Conservation (phyloP, 495 filamentous ascomycete genomes). For the Amniculicola lignicola region DNA sequence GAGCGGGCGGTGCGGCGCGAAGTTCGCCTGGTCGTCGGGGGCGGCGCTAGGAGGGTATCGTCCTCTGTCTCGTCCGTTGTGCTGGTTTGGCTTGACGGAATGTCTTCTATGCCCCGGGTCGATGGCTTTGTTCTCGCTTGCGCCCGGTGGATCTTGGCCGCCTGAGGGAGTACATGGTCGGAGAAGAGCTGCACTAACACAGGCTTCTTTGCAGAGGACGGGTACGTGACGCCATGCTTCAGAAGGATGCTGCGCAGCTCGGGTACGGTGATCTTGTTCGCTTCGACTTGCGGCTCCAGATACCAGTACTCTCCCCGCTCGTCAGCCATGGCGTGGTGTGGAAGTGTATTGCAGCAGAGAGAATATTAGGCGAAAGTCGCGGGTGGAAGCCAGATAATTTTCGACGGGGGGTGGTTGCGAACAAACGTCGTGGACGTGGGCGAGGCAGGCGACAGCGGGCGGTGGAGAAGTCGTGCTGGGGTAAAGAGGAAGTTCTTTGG, state of each 20-base stretch:
- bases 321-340: constrained; percentile 20
- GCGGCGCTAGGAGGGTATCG: constrained; percentile 47
- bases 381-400: background rate
- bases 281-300: constrained; percentile 79
- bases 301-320: constrained; percentile 52
- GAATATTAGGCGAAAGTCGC: background rate
- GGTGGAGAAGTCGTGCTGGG: background rate
- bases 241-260: constrained; percentile 85
- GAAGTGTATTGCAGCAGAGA: background rate
- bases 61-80: constrained; percentile 46
- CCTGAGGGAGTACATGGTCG: constrained; percentile 71
- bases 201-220: constrained; percentile 80
- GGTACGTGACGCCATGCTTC: constrained; percentile 77
- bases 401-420: background rate
- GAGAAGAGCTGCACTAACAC: constrained; percentile 83
- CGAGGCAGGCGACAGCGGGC: background rate
- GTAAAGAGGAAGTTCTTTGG: background rate
- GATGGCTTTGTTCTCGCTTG: constrained; percentile 73
- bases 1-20: constrained; percentile 29
- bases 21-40: constrained; percentile 29
- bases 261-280: constrained; percentile 75
- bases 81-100: constrained; percentile 56
- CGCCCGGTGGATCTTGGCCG: constrained; percentile 68
- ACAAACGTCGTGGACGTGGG: background rate
- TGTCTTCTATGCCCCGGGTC: constrained; percentile 80